A percentile compares a stretch with the other conserved stretches of the same genome.
Conservation (phyloP, 192 early-diverging fungal species). For the Podila minutissima region DNA sequence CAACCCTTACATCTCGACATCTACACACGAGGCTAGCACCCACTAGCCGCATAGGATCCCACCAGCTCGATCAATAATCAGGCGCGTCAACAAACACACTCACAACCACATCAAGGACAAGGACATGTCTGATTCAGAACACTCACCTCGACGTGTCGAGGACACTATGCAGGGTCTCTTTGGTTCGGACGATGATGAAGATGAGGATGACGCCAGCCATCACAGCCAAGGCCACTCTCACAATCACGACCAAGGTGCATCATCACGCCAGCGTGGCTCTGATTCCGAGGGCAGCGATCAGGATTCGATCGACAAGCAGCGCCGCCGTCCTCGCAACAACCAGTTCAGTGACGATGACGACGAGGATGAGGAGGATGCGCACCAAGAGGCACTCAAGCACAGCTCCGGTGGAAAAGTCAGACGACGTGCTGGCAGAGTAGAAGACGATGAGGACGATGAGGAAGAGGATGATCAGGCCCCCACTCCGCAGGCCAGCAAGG, state of each 20-base stretch:
- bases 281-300: conserved; percentile 23
- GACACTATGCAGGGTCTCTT: conserved; percentile 43
- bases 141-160: conserved; percentile 27
- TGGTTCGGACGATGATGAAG: conserved; percentile 47
- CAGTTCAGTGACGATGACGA: conserved; percentile 40
- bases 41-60: too few species aligned
- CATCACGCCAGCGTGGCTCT: conserved; percentile 4
- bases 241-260: background rate
- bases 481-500: background rate
- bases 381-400: background rate
- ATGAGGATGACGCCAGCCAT: conserved; percentile 17
- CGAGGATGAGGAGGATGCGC: conserved; percentile 6
- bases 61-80: too few species aligned
- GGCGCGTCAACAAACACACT: too few species aligned
- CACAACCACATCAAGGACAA: too few species aligned
- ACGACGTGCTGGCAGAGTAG: conserved; percentile 28
- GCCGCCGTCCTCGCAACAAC: conserved; percentile 28
- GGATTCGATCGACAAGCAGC: conserved; percentile 9
- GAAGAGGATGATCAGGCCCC: conserved; percentile 17
- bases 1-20: too few species aligned
- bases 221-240: conserved; percentile 9
- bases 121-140: conserved; percentile 49
- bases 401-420: conserved; percentile 13
- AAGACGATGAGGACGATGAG: conserved; percentile 40
- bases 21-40: too few species aligned